Evolutionary conservation across 1,284 basidiomycete genomes (phyloP).

Genomic region (Cutaneotrichosporon sp.): DNA sequence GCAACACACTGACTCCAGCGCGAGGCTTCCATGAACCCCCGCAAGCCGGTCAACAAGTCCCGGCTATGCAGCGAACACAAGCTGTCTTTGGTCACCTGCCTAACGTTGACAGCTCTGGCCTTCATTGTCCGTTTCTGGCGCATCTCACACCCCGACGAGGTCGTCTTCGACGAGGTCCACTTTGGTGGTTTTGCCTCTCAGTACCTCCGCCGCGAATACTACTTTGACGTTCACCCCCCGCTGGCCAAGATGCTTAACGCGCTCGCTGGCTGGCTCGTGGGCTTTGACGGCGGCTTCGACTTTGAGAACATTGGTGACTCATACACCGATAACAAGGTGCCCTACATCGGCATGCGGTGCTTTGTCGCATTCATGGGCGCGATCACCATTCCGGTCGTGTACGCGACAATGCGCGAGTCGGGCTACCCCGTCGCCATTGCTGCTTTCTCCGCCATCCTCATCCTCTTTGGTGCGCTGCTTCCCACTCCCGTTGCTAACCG

Average conservation of each 20-base stretch:
- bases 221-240: conserved; percentile 99
- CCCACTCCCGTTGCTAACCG: background rate
- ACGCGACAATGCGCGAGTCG: conserved; percentile 94
- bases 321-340: conserved; percentile 67
- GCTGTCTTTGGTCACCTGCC: conserved; percentile 30
- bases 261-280: conserved; percentile 90
- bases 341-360: conserved; percentile 88
- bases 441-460: conserved; percentile 75
- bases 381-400: conserved; percentile 84
- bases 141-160: conserved; percentile 87
- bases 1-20: conserved; percentile 1
- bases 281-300: conserved; percentile 87
- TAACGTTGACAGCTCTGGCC: conserved; percentile 62
- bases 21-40: background rate
- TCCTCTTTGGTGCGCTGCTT: conserved; percentile 70
- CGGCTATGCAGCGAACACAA: conserved; percentile 28
- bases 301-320: conserved; percentile 96
- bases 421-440: conserved; percentile 87
- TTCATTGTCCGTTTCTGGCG: conserved; percentile 84
- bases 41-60: conserved; percentile 12
- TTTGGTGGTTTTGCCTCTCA: conserved; percentile 86
- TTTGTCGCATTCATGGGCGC: conserved; percentile 86
- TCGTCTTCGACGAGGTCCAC: conserved; percentile 96
- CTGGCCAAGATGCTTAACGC: conserved; percentile 90
- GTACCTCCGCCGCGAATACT: conserved; percentile 87